Base-by-base conservation (phyloP, 1,139 yeast species). In the Candida tetrigidarum region DNA sequence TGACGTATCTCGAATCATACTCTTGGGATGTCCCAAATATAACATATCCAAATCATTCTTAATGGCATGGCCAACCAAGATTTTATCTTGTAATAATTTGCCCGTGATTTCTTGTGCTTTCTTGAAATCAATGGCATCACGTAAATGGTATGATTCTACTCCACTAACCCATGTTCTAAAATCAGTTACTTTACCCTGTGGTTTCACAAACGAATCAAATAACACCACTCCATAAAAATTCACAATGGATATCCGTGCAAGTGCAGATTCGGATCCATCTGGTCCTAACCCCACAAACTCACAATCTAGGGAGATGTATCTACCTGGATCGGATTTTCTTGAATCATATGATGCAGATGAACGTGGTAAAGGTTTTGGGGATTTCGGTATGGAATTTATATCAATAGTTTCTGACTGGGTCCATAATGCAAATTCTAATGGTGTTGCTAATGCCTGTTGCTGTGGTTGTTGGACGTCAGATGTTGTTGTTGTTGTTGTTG, bases 91-190 rank as follows among this genome's bases (percentile, higher is more conserved):
- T 10, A 82, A 52, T 12, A 89, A 50, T 0, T 76, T 74, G 0
- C 80, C 62, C 0, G 84, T 84, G 45, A 68, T 69, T 11, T 65
- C 54, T 58, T 86, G 96, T 0, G 95, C 96, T 27, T 80, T 80
- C 50, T 77, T 72, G 55, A 87, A 86, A 1, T 79, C 52, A 0
- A 85, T 71, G 0, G 96, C 97, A 37, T 74, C 62, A 29, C 71
- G 67, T 86, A 91, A 82, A 59, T 86, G 80, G 7, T 67, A 64
- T 0, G 96, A 87, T 2, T 83, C 72, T 3, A 92, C 81, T 12
- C 98, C 98, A 62, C 95, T 84, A n/a, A 89, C 96, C 88, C 92
- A 84, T 0, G 97, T 92, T 62, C 97, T 76, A 91, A 95, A 92
- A 62, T 91, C 96, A 0, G 92, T 84, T 2, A 92, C 96, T 44